A percentile compares a stretch with the other conserved stretches of the same genome.
These are phyloP conservation scores for Carex arenaria DNA, from an alignment of 202 grass and related monocot species.

Conservation along the genomic window DNA sequence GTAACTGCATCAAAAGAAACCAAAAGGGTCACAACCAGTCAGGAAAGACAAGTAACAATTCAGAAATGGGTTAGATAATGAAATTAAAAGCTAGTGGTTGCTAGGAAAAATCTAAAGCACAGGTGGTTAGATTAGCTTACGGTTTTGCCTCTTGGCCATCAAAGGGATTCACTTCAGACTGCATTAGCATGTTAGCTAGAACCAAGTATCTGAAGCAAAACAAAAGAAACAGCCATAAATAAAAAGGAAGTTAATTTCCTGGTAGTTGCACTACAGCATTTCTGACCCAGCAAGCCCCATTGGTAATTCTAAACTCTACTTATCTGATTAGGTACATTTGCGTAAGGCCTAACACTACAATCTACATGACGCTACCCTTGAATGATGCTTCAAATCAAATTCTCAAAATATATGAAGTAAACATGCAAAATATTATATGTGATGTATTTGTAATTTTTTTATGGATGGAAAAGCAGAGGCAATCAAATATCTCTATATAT, in stretches of 20 bases:
- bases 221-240: constrained; percentile 1
- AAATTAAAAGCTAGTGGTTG: constrained; percentile 16
- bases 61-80: not conserved
- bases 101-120: not conserved
- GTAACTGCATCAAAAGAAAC: constrained; percentile 45
- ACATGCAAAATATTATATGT: not conserved
- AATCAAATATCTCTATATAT: not conserved
- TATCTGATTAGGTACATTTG: not conserved
- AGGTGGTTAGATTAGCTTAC: constrained; percentile 39
- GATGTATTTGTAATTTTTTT: not conserved
- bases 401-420: not conserved
- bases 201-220: constrained; percentile 68
- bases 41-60: constrained; percentile 25
- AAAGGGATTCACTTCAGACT: constrained; percentile 99
- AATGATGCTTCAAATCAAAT: not conserved
- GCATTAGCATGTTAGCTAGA: constrained; percentile 99
- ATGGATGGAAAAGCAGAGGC: not conserved
- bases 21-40: not conserved
- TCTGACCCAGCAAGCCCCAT: not conserved
- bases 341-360: not conserved
- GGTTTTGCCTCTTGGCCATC: constrained; percentile 99
- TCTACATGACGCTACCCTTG: not conserved
- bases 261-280: not conserved
- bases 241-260: not conserved
- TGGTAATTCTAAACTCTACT: not conserved